Conservation (phyloP, 345 rosid genomes). For the Pelargonium nanum region DNA sequence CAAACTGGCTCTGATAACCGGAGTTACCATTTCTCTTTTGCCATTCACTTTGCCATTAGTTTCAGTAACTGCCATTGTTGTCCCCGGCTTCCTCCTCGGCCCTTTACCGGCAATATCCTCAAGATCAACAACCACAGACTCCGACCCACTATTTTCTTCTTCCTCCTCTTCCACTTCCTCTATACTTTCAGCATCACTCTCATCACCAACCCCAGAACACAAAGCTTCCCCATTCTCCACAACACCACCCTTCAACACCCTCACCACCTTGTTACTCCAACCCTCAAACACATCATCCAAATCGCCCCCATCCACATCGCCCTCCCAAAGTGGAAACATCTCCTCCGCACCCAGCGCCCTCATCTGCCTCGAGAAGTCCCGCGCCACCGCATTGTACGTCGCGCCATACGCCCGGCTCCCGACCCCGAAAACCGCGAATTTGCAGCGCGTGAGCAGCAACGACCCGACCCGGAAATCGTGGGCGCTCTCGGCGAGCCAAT, state of each 20-base stretch:
- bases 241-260: conserved; percentile 39
- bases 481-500: conserved; percentile 76
- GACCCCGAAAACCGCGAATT: conserved; percentile 77
- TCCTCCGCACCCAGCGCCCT: conserved; percentile 65
- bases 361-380: conserved; percentile 51
- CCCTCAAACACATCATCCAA: conserved; percentile 45
- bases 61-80: conserved; percentile 19
- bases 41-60: conserved; percentile 50
- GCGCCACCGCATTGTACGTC: conserved; percentile 62
- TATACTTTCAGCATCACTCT: conserved; percentile 28
- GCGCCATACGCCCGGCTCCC: conserved; percentile 68
- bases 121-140: conserved; percentile 54
- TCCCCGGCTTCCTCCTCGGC: conserved; percentile 44
- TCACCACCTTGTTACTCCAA: conserved; percentile 53
- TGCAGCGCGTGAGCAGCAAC: conserved; percentile 53
- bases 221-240: conserved; percentile 20
- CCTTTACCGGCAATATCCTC: conserved; percentile 96
- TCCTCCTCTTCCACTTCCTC: conserved; percentile 16
- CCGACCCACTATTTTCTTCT: conserved; percentile 15
- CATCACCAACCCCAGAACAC: conserved; percentile 16
- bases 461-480: conserved; percentile 86
- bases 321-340: conserved; percentile 50
- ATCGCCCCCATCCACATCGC: conserved; percentile 70
- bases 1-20: conserved; percentile 84
- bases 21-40: conserved; percentile 83